Evolutionary conservation across 129 eudicot species (phyloP), one percentile per base, ranked within the genome.

Genomic region (Logfia minima): DNA sequence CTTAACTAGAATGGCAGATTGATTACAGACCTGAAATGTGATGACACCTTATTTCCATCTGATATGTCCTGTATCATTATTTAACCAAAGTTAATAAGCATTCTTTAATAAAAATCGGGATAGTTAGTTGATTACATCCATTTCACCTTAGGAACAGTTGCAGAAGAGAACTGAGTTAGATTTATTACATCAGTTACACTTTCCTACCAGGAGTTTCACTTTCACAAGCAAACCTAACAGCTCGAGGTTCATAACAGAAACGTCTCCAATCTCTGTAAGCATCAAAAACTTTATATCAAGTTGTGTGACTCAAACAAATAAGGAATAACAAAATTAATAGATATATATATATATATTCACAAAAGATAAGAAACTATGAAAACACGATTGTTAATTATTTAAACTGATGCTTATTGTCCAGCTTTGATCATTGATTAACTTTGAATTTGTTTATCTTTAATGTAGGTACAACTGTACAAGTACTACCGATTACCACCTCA

Each of bases 121-220:
- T 22, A 31, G 5, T 29, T 31, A 77, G 18, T 28, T 53, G 13
- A 75, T 52, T 13, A 72, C 37, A 78, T 29, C 31, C 26, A 63
- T 52, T 71, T 26, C 84, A 90, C 92, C 89, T 88, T 85, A 22
- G 97, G 99, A 86, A 91, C 96, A 39, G 80, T 35, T 65, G 96
- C 97, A 63, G 99, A 70, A 48, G 97, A 89, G 83, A 91, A 91
- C 8, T 95, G 99, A 78, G 94, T 80, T 77, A 95, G 73, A 29
- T 69, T 72, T 31, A 88, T 70, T 61, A 68, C 77, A 74, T 70
- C 77, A 29, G 77, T 75, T 29, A 86, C 84, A 72, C 82, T 69
- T 84, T 87, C 69, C 75, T 81, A 59, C 71, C 37, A 18, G 81
- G 41, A 79, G 70, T 81, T 73, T 56, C 84, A 68, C 70, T 84